Base-by-base conservation (phyloP, 805 yeast genomes). In the Myxozyma melibiosi region DNA sequence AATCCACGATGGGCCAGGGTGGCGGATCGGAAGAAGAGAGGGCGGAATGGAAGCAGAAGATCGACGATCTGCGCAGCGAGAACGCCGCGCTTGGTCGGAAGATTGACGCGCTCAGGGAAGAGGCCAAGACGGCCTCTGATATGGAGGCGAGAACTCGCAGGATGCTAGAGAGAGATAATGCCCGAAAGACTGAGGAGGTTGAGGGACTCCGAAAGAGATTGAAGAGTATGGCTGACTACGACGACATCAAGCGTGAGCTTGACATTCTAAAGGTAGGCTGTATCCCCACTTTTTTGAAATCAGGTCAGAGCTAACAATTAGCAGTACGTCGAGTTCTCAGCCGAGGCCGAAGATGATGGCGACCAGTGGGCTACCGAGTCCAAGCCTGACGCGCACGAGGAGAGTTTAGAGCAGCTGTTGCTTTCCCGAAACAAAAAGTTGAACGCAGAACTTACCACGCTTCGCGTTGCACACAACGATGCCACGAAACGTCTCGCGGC, bases 171-270 rank as follows among this genome's bases (percentile, higher is more conserved):
- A 56, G 60, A n/a, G 66, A 65, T 18, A 31, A 35, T 22, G 49
- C 55, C 18, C 80, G 80, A 42, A 74, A 80, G 58, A 70, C 71
- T n/a, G 70, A 71, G 14, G 92, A 86, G 68, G 70, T 81, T 25
- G 75, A 74, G 8, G 68, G 70, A 3, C 73, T 87, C 62, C 81
- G 80, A 65, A 72, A 73, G 25, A 79, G 80, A 54, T 67, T 86
- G 42, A 73, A 74, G 2, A 70, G 74, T 31, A 81, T 83, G 50
- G 73, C 78, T 1, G 96, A 90, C 68, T 90, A 91, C 70, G 90
- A 87, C 51, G 90, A 88, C 60, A 69, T 90, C 46, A 90, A 89
- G 69, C 80, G 82, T 48, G 97, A 91, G 66, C 74, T 91, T 62
- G 80, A 79, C 18, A 80, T 90, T 25, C 70, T 90, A 58, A 83